Evolutionary conservation across 768 basidiomycete species (phyloP), one percentile per base, ranked within the genome.

Genomic region (Pleurotus giganteus): DNA sequence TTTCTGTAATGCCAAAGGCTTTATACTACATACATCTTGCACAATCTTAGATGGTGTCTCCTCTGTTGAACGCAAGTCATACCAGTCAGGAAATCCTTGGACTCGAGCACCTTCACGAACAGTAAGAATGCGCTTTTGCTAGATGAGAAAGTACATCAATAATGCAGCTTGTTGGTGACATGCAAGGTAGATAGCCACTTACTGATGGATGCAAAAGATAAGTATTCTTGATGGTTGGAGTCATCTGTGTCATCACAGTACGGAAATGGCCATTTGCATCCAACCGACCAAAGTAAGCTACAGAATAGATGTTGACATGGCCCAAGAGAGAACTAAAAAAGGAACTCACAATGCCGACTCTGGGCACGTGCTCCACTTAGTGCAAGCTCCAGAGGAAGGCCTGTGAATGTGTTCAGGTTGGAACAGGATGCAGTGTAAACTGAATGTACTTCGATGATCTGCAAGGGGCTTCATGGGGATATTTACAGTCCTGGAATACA

Each of bases 61-160:
- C 34, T 79, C 74, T 2, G 64, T 70, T 0, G 85, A 86, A 46
- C 75, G 59, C 55, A 91, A 88, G n/a, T 75, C 57, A 58, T 88
- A 89, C 32, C 71, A 39, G 57, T 92, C 90, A 0, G 88, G 87
- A 60, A 92, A 91, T 0, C 90, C 90, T 69, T 92, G 90, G 0
- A 84, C 81, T 21, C 90, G 78, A 15, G 89, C 88, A 41, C 77
- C 80, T 62, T 91, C 89, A 28, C 81, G 74, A 12, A 89, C 79
- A 3, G 75, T 85, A 36, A 89, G 63, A 23, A 88, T 78, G 5
- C 90, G 81, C 59, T 82, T 83, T 86, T 91, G 87, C 85, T 91
- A 60, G 37, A 13, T 26, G 24, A 9, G 7, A 7, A 27, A 23
- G 7, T 45, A 47, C 3, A 55, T 42, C 26, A 28, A 23, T 47